Evolutionary conservation across 345 rosid genomes (phyloP), one percentile per base, ranked within the genome.

Genomic region (Lumnitzera littorea): DNA sequence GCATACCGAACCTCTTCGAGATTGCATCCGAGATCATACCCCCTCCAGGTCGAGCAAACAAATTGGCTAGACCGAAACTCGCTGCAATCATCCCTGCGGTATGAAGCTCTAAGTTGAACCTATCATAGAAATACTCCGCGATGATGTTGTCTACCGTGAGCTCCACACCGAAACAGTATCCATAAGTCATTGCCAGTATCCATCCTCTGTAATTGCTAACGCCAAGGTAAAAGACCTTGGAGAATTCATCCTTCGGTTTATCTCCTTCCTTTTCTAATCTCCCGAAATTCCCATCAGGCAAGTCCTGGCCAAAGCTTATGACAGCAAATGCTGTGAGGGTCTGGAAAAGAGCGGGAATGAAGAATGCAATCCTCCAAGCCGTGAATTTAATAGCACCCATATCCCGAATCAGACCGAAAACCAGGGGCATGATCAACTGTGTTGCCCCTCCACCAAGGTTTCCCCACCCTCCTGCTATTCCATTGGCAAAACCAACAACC

Each of bases 51-150:
- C 98, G 69, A 29, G 96, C 81, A 53, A 91, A 48, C 3, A 89
- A 36, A 10, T 91, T 91, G n/a, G 98, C 96, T 5, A 91, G 60
- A 0, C 96, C 95, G 25, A 84, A 91, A 72, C 82, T 80, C 8
- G 98, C 98, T 2, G 98, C 98, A 1, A 91, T 85, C 2, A 91
- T 73, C 24, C 98, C 98, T 23, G 98, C 98, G 0, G 91, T 85
- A 49, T 78, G 80, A 51, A 91, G 91, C 0, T 89, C 74, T 60
- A 91, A 63, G 46, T 85, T 70, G 68, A 89, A 91, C 41, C 91
- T 73, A 58, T 91, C 98, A 49, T 86, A 91, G 62, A 91, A 89
- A 65, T 91, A 91, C 54, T 91, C 91, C 0, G 98, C 95, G 0
- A 91, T 80, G 7, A 89, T 84, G 76, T 91, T 91, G 73, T 91